These are phyloP conservation scores for Daldinia sp. DNA, from an alignment of 2,329 filamentous ascomycete species.

Conservation along the genomic window DNA sequence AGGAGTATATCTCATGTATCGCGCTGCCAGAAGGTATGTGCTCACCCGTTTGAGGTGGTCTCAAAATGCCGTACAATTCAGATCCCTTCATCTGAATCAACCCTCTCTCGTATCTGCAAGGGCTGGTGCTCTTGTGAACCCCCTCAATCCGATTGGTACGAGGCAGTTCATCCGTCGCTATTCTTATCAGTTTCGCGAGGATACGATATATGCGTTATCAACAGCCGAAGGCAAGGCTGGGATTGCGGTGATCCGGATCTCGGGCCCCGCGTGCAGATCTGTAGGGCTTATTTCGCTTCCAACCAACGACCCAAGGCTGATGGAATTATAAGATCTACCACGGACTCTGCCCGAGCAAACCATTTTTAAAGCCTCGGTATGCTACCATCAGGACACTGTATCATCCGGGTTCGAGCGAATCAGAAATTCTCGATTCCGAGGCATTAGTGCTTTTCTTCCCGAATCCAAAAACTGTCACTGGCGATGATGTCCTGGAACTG, in stretches of 20 bases:
- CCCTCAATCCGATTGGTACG: conserved; percentile 18
- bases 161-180: conserved; percentile 14
- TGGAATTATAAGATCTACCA: conserved; percentile 60
- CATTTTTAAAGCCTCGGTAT: conserved; percentile 62
- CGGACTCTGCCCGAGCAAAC: conserved; percentile 62
- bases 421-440: conserved; percentile 78
- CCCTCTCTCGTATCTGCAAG: conserved; percentile 13
- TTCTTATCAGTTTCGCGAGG: conserved; percentile 48
- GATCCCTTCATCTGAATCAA: conserved; percentile 11
- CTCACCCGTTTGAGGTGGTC: conserved; percentile 39
- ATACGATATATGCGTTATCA: conserved; percentile 93
- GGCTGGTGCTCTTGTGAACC: not conserved
- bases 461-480: conserved; percentile 84
- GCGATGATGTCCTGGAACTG: conserved; percentile 91
- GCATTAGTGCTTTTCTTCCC: conserved; percentile 88
- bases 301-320: conserved; percentile 38
- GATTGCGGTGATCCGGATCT: conserved; percentile 90
- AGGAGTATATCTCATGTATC: conserved; percentile 46
- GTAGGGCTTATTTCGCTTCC: conserved; percentile 31
- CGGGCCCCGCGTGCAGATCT: conserved; percentile 77
- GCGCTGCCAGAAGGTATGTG: conserved; percentile 41
- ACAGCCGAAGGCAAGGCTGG: conserved; percentile 87
- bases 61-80: conserved; percentile 27
- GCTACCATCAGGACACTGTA: conserved; percentile 82
- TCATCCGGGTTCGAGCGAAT: conserved; percentile 56